phyloP scores from a whole-genome alignment of 768 basidiomycete species.

The Calocera viscosa region DNA sequence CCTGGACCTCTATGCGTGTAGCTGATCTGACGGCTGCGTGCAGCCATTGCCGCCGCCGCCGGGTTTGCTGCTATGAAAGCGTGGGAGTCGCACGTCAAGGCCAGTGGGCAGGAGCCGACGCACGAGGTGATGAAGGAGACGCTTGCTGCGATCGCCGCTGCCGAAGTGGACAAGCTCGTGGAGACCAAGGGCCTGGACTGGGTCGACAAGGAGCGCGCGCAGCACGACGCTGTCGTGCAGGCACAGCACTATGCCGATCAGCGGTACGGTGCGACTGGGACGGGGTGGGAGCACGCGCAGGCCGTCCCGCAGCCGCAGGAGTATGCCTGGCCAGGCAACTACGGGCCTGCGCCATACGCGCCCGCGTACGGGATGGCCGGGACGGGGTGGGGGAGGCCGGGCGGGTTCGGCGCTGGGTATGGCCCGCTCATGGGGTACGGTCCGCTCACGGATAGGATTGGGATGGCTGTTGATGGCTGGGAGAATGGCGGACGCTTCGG shows the following conservation, averaged over 20 bases:
- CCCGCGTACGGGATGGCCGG: too few relatives aligned
- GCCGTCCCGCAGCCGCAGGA: conserved; percentile 11
- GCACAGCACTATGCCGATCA: conserved; percentile 18
- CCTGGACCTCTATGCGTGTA: neutral
- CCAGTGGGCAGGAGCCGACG: conserved; percentile 24
- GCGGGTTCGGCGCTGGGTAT: too few relatives aligned
- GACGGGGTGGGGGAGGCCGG: too few relatives aligned
- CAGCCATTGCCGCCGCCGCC: conserved; percentile 25
- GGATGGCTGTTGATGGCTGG: too few relatives aligned
- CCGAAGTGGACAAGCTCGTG: conserved; percentile 31
- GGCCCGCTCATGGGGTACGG: too few relatives aligned
- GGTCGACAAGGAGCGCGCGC: conserved; percentile 19
- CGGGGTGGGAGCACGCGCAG: conserved; percentile 18
- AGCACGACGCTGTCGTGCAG: conserved; percentile 18
- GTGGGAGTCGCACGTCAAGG: conserved; percentile 27
- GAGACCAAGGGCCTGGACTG: conserved; percentile 29
- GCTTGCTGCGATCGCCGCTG: conserved; percentile 29
- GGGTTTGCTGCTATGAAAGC: conserved; percentile 31
- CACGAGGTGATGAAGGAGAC: conserved; percentile 28
- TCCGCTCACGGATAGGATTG: too few relatives aligned
- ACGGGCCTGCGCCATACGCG: too few relatives aligned
- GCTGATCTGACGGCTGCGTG: neutral
- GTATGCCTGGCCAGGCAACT: conserved; percentile 15
- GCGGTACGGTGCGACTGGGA: conserved; percentile 13
- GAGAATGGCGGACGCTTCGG: too few relatives aligned